Conservation (phyloP, 1,284 basidiomycete genomes). For the Boletus mariae region DNA sequence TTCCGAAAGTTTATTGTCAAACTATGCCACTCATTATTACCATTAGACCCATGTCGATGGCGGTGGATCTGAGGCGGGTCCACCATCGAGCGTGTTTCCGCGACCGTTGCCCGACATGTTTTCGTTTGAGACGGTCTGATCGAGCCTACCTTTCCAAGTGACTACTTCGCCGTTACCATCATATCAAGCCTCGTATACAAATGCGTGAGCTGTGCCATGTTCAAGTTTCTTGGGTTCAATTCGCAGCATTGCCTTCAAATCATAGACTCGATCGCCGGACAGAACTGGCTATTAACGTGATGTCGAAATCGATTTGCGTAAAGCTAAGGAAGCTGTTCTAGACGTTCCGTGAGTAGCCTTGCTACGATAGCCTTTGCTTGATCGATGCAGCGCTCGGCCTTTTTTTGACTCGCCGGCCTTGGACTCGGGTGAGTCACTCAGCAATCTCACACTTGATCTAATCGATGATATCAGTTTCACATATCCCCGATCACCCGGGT, state of each 20-base stretch:
- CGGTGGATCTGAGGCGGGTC: constrained; percentile 39
- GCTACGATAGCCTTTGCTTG: neutral
- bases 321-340: neutral
- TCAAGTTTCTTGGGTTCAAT: neutral
- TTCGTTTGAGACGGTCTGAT: neutral
- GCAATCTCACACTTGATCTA: neutral
- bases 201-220: neutral
- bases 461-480: constrained; percentile 10
- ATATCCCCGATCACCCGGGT: constrained; percentile 7
- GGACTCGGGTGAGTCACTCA: neutral
- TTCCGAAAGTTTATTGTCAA: too few species aligned
- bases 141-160: neutral
- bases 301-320: neutral
- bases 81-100: constrained; percentile 48
- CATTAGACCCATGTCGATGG: constrained; percentile 41
- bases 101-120: constrained; percentile 41
- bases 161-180: neutral
- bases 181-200: neutral
- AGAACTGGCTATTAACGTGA: neutral
- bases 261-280: neutral
- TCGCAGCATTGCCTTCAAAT: neutral
- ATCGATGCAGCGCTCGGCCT: constrained; percentile 1
- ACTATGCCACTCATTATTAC: too few species aligned
- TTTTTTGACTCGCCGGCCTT: neutral
- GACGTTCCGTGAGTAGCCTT: neutral